These are phyloP conservation scores for Andrographis paniculata DNA, from an alignment of 305 asterid species.

Conservation along the genomic window DNA sequence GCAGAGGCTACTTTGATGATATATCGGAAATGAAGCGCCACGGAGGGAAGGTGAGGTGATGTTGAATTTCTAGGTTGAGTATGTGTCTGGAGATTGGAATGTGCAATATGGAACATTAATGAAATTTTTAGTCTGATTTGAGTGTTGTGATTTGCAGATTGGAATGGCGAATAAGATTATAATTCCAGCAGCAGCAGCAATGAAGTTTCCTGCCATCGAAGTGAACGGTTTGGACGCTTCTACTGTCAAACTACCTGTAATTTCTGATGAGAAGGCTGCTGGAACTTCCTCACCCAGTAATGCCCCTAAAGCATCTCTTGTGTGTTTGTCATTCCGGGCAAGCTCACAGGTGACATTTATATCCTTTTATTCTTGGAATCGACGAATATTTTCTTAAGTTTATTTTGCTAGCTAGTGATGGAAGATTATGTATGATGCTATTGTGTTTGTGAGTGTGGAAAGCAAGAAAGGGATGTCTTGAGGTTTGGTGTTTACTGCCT, in stretches of 20 bases:
- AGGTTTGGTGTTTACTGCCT: too few species aligned
- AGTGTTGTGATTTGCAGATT: constrained; percentile 36
- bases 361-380: too few species aligned
- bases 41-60: constrained; percentile 73
- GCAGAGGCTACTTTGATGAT: constrained; percentile 76
- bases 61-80: not conserved
- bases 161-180: constrained; percentile 63
- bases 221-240: constrained; percentile 49
- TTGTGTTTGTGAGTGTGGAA: too few species aligned
- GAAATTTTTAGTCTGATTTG: constrained; percentile 6
- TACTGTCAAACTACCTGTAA: constrained; percentile 47
- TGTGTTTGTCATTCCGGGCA: constrained; percentile 78
- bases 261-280: constrained; percentile 23
- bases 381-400: too few species aligned
- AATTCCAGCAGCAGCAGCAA: constrained; percentile 58
- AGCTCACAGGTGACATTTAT: constrained; percentile 48
- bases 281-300: constrained; percentile 23
- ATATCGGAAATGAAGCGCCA: constrained; percentile 61
- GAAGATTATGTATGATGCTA: too few species aligned
- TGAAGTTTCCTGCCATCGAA: constrained; percentile 69
- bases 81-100: not conserved
- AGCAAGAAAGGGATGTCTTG: too few species aligned
- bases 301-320: constrained; percentile 51
- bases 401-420: too few species aligned
- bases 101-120: constrained; percentile 11